Percentiles rank a stretch among this genome's conserved stretches.
These are phyloP conservation scores for Chenopodium formosanum DNA, from an alignment of 148 eudicot species.

Conservation along the genomic window DNA sequence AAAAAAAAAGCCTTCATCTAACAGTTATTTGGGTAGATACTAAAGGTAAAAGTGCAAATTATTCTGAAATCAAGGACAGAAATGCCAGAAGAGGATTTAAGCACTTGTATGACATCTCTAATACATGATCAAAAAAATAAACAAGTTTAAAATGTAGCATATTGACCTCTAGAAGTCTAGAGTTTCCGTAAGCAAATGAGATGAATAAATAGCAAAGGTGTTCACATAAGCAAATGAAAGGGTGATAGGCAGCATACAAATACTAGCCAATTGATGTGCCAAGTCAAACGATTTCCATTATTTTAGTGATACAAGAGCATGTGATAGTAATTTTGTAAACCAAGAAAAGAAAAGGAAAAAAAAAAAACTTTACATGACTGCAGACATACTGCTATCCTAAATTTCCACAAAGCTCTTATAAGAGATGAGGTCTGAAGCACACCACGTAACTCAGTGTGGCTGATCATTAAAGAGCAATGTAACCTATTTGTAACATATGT, in stretches of 20 bases:
- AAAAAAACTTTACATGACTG: background rate
- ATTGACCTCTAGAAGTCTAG: background rate
- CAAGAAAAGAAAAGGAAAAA: too few relatives aligned
- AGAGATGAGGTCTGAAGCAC: background rate
- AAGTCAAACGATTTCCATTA: too few relatives aligned
- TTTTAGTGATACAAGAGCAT: too few relatives aligned
- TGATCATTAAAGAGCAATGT: constrained; percentile 3
- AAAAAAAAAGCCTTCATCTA: background rate
- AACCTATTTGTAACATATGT: background rate
- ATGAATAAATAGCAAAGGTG: background rate
- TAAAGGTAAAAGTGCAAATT: background rate
- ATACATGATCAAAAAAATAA: background rate
- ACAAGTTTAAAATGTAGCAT: background rate
- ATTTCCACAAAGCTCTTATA: background rate
- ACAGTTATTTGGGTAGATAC: background rate
- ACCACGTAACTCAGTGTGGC: background rate
- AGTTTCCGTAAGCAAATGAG: background rate
- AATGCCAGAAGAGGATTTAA: background rate
- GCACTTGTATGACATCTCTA: background rate
- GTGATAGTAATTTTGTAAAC: too few relatives aligned
- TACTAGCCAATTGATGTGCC: background rate
- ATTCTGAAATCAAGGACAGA: background rate
- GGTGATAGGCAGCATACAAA: background rate
- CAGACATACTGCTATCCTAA: background rate
- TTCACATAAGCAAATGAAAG: background rate